A percentile compares a stretch with the other conserved stretches of the same genome.
phyloP scores from a whole-genome alignment of 2,329 filamentous ascomycete species.

The Pestalotiopsis sp. region DNA sequence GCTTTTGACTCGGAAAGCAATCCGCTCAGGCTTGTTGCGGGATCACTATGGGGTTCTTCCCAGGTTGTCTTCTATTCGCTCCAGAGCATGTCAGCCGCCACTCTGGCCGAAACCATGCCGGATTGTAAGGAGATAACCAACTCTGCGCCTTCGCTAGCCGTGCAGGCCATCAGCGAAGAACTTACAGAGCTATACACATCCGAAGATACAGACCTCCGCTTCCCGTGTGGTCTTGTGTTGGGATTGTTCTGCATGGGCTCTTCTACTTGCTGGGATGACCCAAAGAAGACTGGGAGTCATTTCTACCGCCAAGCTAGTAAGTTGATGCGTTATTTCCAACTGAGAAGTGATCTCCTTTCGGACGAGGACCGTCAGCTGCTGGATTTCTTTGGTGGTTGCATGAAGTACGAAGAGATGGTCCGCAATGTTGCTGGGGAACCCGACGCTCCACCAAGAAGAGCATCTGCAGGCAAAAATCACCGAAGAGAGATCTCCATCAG shows the following conservation, averaged over 20 bases:
- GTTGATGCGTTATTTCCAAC: neutral
- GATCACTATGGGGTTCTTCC: constrained; percentile 3
- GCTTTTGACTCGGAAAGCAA: constrained; percentile 8
- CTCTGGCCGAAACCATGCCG: constrained; percentile 2
- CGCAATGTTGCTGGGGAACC: constrained; percentile 3
- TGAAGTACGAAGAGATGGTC: constrained; percentile 11
- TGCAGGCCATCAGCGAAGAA: constrained; percentile 9
- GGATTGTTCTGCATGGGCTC: constrained; percentile 5
- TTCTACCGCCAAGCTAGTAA: constrained; percentile 8
- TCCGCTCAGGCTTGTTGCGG: neutral
- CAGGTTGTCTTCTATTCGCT: constrained; percentile 5
- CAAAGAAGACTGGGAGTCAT: neutral
- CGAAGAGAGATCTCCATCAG: neutral
- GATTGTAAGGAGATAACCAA: neutral
- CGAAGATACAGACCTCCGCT: neutral
- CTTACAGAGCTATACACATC: neutral
- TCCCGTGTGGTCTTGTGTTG: constrained; percentile 2
- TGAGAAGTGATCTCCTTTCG: neutral
- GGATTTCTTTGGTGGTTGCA: constrained; percentile 7
- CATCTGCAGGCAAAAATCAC: neutral
- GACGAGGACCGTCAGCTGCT: constrained; percentile 1
- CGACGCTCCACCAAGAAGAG: neutral
- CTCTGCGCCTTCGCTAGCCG: neutral
- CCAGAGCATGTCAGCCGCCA: constrained; percentile 7
- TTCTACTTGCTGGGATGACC: constrained; percentile 7